Percentiles rank a stretch among this genome's conserved stretches.
Evolutionary conservation across 164 flowering plant species (phyloP).

Genomic region (Malania oleifera): DNA sequence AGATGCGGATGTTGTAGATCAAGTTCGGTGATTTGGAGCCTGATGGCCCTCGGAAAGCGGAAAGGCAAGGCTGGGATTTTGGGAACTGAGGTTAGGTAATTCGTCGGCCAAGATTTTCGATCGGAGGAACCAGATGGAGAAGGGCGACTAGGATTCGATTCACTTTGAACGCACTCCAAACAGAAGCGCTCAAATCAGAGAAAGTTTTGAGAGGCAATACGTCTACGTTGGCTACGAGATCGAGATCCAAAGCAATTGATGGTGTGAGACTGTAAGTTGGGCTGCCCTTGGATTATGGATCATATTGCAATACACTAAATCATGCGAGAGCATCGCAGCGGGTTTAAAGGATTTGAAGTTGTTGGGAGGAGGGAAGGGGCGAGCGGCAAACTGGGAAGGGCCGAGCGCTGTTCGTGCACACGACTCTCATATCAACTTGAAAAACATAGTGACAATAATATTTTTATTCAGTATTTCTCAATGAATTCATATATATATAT

Average conservation of each 20-base stretch:
- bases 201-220: slow-evolving; percentile 4
- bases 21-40: too few species aligned
- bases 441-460: too few species aligned
- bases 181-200: slow-evolving; percentile 19
- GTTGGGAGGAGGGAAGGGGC: too few species aligned
- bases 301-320: slow-evolving; percentile 48
- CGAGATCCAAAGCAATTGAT: slow-evolving; percentile 22
- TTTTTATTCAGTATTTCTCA: too few species aligned
- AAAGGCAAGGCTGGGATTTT: slow-evolving; percentile 14
- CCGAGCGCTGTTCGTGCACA: too few species aligned
- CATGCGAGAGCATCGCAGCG: slow-evolving; percentile 65
- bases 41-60: too few species aligned
- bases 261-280: slow-evolving; percentile 61
- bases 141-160: slow-evolving; percentile 19
- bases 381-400: too few species aligned
- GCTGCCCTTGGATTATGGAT: slow-evolving; percentile 71
- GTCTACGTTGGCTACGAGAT: slow-evolving; percentile 1
- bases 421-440: too few species aligned
- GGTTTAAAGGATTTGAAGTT: slow-evolving; percentile 86
- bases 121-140: slow-evolving; percentile 15
- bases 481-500: too few species aligned
- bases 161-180: slow-evolving; percentile 26
- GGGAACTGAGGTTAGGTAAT: slow-evolving; percentile 25
- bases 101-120: slow-evolving; percentile 12
- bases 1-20: too few species aligned